Evolutionary conservation across 2,329 filamentous ascomycete species (phyloP).

Genomic region (Bipolaris cookei): DNA sequence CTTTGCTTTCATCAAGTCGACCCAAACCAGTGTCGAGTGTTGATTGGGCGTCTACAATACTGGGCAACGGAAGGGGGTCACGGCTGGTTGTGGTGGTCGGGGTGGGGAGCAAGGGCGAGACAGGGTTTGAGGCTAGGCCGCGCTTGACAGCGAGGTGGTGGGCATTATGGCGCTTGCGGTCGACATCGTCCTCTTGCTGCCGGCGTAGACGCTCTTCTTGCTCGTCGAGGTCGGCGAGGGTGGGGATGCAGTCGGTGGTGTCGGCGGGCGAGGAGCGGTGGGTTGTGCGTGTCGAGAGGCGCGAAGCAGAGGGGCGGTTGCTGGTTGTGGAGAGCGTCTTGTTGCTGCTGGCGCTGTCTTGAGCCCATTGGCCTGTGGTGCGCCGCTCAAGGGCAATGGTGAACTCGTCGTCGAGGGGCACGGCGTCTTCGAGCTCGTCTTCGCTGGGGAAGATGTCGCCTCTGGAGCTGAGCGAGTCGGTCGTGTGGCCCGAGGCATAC

Average conservation of each 20-base stretch:
- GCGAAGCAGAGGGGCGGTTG: slow-evolving; percentile 56
- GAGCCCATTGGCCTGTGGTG: slow-evolving; percentile 62
- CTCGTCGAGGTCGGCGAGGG: slow-evolving; percentile 61
- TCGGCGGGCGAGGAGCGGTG: slow-evolving; percentile 29
- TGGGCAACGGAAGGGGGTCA: slow-evolving; percentile 23
- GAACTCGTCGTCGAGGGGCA: slow-evolving; percentile 92
- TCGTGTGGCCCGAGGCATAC: slow-evolving; percentile 78
- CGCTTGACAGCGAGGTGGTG: slow-evolving; percentile 61
- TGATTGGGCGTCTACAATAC: slow-evolving; percentile 37
- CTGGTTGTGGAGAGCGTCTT: slow-evolving; percentile 55
- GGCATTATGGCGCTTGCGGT: slow-evolving; percentile 62
- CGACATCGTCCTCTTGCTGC: slow-evolving; percentile 64
- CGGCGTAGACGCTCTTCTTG: slow-evolving; percentile 62
- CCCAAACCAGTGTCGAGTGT: slow-evolving; percentile 41
- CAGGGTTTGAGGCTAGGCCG: slow-evolving; percentile 52
- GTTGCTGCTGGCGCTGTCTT: slow-evolving; percentile 75
- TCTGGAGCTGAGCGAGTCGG: slow-evolving; percentile 83
- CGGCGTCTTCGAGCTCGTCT: slow-evolving; percentile 83
- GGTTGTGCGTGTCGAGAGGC: slow-evolving; percentile 53
- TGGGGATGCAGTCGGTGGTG: slow-evolving; percentile 49
- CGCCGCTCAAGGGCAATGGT: slow-evolving; percentile 79
- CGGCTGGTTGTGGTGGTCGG: slow-evolving; percentile 22
- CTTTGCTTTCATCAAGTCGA: slow-evolving; percentile 38
- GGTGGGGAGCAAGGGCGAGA: slow-evolving; percentile 25
- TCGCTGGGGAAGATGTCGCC: slow-evolving; percentile 93